Base-by-base conservation (phyloP, 1,284 basidiomycete genomes). In the Agroathelia rolfsii region DNA sequence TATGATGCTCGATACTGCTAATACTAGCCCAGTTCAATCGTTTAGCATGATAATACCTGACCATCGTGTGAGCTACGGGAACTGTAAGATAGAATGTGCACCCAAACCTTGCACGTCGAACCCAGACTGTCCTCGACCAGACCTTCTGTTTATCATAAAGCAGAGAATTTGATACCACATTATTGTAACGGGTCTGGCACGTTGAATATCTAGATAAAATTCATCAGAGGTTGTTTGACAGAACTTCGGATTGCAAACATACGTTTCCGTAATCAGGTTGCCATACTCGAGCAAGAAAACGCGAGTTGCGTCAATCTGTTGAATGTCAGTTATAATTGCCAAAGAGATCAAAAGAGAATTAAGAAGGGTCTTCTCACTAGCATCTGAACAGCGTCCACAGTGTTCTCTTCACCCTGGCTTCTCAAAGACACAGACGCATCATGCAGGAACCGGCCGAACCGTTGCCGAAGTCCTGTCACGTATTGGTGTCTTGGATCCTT, bases 351-450 rank as follows among this genome's bases (percentile, higher is more conserved):
- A 30, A 18, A 32, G 20, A 22, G 17, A 22, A 19, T 10, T 22
- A 39, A 20, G 13, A 14, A 30, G 18, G 30, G 27, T n/a, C 15
- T n/a, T 59, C 66, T 39, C 41, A 81, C 76, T 37, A 83, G 59
- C 44, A 72, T 68, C 41, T 75, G 65, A 24, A 92, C 83, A 7
- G 83, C 77, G 54, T 94, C 90, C 18, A 94, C 80, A 10, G 86
- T 90, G 46, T 88, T 90, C 55, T 89, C 86, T 44, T 80, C 81
- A 5, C 80, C 83, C 47, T 84, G 77, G 34, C 72, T 65, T 22
- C 67, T 66, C 38, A 87, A 56, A 14, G 70, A 70, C 4, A 62
- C 58, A 2, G 87, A 88, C 3, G 87, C 84, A 7, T 64, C 57
- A 43, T 83, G 77, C 22, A 94, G 58, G 41, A 87, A 72, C 19